Percentiles rank a stretch among this genome's conserved stretches.
Conservation (phyloP, 108 stramenopile genomes). For the Epithemia pelagica region DNA sequence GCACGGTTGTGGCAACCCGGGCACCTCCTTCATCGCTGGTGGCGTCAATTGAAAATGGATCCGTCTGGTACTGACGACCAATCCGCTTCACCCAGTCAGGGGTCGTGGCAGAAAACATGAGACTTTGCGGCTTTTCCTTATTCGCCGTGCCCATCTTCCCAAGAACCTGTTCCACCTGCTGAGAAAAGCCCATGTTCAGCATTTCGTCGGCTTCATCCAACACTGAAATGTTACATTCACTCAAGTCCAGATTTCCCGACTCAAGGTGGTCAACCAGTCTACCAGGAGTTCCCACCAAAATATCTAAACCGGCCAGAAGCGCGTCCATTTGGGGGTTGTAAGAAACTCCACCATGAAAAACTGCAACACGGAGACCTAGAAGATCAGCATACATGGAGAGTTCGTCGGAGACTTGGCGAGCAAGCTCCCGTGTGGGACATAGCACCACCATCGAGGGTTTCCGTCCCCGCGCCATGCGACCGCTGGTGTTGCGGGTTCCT, state of each 20-base stretch:
- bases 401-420: constrained; percentile 94
- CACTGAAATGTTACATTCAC: constrained; percentile 89
- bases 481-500: constrained; percentile 43
- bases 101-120: constrained; percentile 97
- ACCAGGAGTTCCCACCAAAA: constrained; percentile 94
- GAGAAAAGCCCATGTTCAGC: constrained; percentile 95
- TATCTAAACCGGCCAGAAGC: constrained; percentile 78
- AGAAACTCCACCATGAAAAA: constrained; percentile 93
- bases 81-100: constrained; percentile 98
- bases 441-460: constrained; percentile 95
- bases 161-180: constrained; percentile 94
- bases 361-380: constrained; percentile 94
- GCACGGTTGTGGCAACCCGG: constrained; percentile 88
- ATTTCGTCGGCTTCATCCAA: constrained; percentile 99
- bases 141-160: constrained; percentile 89
- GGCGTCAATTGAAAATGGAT: constrained; percentile 88
- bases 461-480: constrained; percentile 83
- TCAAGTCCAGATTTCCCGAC: constrained; percentile 71
- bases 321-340: constrained; percentile 73
- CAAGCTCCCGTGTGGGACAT: constrained; percentile 94
- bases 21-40: constrained; percentile 70
- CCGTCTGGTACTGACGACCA: constrained; percentile 85
- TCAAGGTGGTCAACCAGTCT: constrained; percentile 88
- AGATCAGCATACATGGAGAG: constrained; percentile 87
- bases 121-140: constrained; percentile 92